Evolutionary conservation across 345 rosid genomes (phyloP), one percentile per base, ranked within the genome.

Genomic region (Salix arbutifolia): DNA sequence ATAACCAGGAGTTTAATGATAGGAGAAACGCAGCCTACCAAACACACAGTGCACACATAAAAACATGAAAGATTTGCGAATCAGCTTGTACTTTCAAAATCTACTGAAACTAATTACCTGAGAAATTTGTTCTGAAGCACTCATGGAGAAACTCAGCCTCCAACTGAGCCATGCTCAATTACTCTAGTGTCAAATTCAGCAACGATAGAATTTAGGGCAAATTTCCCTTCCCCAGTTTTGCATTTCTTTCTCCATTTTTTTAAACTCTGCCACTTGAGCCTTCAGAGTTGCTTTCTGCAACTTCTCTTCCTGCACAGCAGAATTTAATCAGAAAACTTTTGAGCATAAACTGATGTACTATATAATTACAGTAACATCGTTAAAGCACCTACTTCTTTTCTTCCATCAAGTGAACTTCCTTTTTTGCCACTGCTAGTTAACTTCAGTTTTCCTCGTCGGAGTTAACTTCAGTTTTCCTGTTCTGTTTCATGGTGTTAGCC

Each of bases 191-290:
- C 95, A 81, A 93, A 87, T 84, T 90, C 88, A 66, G 95, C 95
- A 71, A 91, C 91, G 73, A 96, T 88, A 79, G 92, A 92, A 79
- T 96, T 89, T 70, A 85, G 83, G 3, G 99, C 94, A 83, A 90
- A 84, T 84, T 93, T 93, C 78, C 99, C 97, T 48, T 81, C 86
- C 92, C 97, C 99, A 96, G 77, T 92, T 94, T 69, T 86, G 86
- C 84, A 80, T 87, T 83, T 94, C 93, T 77, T 89, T 94, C 83
- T 92, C 91, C 82, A 88, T 23, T 81, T 79, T 90, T 85, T 87
- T 96, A 74, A 88, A 65, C 79, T 89, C 92, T n/a, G 88, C 97
- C 31, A 90, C 97, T 84, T 91, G 94, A 76, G 95, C 92, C 89
- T 90, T 94, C 83, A 87, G 66, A 62, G 90, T 90, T 75, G 90